Evolutionary conservation across 2,329 filamentous ascomycete genomes (phyloP).

Genomic region (Monilinia polystroma): DNA sequence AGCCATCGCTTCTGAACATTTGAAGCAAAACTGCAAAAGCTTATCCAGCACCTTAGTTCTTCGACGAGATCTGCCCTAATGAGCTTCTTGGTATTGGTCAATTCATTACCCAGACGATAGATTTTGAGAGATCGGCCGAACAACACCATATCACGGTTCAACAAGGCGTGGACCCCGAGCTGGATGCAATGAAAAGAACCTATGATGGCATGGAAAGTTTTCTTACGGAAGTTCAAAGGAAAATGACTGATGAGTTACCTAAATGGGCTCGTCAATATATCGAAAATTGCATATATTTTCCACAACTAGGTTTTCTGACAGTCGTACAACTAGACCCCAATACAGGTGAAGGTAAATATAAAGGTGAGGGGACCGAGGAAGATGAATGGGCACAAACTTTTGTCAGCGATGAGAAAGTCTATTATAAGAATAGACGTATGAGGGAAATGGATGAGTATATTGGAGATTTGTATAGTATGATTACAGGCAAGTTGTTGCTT

Average conservation of each 20-base stretch:
- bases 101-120: constrained; percentile 70
- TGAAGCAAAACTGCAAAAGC: background rate
- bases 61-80: constrained; percentile 57
- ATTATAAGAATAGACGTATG: constrained; percentile 87
- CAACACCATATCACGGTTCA: constrained; percentile 72
- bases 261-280: constrained; percentile 54
- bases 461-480: constrained; percentile 81
- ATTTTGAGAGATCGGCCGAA: constrained; percentile 71
- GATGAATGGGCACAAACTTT: constrained; percentile 79
- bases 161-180: constrained; percentile 65
- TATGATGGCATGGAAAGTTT: constrained; percentile 78
- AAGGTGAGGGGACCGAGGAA: constrained; percentile 55
- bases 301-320: constrained; percentile 87
- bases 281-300: constrained; percentile 82
- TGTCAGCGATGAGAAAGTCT: constrained; percentile 65
- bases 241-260: constrained; percentile 64
- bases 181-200: constrained; percentile 74
- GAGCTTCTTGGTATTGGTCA: constrained; percentile 66
- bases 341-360: constrained; percentile 60
- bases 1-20: background rate
- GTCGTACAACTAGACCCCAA: constrained; percentile 63
- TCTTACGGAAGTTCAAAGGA: constrained; percentile 64
- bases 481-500: constrained; percentile 60
- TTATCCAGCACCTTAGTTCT: constrained; percentile 47
- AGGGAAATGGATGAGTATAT: constrained; percentile 74